These are phyloP conservation scores for Rhynchosporium secalis DNA, from an alignment of 2,329 filamentous ascomycete species.

Conservation along the genomic window DNA sequence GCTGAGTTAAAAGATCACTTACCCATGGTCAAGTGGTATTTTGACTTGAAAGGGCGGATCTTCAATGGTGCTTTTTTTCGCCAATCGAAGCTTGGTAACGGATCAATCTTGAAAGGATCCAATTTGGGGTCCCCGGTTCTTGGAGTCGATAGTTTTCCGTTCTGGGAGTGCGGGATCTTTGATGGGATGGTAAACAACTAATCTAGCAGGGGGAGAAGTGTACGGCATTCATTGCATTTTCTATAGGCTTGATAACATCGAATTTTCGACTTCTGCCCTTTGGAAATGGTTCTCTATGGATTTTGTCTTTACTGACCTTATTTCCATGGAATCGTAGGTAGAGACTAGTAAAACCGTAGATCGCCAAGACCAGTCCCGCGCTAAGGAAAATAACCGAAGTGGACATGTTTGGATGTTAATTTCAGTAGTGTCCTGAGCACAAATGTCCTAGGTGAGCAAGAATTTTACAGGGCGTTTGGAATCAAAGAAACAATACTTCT, in stretches of 20 bases:
- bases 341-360: not conserved
- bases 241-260: not conserved
- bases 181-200: not conserved
- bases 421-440: not conserved
- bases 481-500: not conserved
- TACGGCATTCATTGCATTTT: not conserved
- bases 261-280: not conserved
- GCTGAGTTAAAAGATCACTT: slow-evolving; percentile 13
- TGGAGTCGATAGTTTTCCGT: not conserved
- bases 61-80: slow-evolving; percentile 51
- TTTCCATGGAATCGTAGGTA: slow-evolving; percentile 1
- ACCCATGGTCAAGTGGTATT: slow-evolving; percentile 66
- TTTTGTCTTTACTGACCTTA: not conserved
- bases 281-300: not conserved
- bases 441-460: not conserved
- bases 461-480: not conserved
- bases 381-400: not conserved
- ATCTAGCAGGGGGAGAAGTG: not conserved
- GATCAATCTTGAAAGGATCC: slow-evolving; percentile 29
- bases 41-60: slow-evolving; percentile 59
- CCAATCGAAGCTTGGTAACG: slow-evolving; percentile 53
- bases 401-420: not conserved
- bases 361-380: slow-evolving; percentile 2
- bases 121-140: not conserved
- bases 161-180: not conserved